These are phyloP conservation scores for Bacidia rubella DNA, from an alignment of 495 filamentous ascomycete species.

Conservation along the genomic window DNA sequence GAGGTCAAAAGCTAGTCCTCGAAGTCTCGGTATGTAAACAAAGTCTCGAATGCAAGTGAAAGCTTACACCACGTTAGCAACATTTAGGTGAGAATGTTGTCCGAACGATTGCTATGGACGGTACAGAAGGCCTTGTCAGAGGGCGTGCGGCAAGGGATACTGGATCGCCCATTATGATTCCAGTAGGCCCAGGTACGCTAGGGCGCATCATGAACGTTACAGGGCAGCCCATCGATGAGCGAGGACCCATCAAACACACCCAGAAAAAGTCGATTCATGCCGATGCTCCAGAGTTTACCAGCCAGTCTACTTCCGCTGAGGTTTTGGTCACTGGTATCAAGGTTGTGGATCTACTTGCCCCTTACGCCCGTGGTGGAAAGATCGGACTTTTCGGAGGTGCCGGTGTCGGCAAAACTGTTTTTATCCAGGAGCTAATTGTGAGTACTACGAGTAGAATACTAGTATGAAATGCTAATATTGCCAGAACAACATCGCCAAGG, in stretches of 20 bases:
- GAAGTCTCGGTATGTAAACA: constrained; percentile 76
- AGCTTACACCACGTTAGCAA: constrained; percentile 49
- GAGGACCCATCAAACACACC: constrained; percentile 87
- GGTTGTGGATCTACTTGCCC: constrained; percentile 96
- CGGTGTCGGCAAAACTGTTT: constrained; percentile 99
- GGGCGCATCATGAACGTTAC: constrained; percentile 99
- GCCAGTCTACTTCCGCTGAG: constrained; percentile 91
- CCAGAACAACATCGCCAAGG: constrained; percentile 99
- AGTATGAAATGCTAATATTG: not conserved
- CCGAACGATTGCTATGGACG: constrained; percentile 99
- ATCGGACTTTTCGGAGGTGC: constrained; percentile 99
- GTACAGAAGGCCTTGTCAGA: constrained; percentile 98
- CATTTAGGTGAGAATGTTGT: constrained; percentile 99
- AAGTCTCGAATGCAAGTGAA: not conserved
- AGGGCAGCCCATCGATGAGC: constrained; percentile 99
- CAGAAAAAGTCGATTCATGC: constrained; percentile 86
- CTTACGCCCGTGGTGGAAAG: constrained; percentile 99
- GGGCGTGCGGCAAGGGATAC: constrained; percentile 74
- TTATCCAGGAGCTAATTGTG: constrained; percentile 98
- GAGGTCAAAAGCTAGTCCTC: constrained; percentile 85
- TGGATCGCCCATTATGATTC: constrained; percentile 90
- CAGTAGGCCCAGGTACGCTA: constrained; percentile 86
- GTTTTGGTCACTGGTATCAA: constrained; percentile 99
- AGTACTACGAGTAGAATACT: constrained; percentile 13
- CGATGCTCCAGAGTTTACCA: constrained; percentile 77